These are phyloP conservation scores for Termitomyces sp. DNA, from an alignment of 768 basidiomycete species.

Conservation along the genomic window DNA sequence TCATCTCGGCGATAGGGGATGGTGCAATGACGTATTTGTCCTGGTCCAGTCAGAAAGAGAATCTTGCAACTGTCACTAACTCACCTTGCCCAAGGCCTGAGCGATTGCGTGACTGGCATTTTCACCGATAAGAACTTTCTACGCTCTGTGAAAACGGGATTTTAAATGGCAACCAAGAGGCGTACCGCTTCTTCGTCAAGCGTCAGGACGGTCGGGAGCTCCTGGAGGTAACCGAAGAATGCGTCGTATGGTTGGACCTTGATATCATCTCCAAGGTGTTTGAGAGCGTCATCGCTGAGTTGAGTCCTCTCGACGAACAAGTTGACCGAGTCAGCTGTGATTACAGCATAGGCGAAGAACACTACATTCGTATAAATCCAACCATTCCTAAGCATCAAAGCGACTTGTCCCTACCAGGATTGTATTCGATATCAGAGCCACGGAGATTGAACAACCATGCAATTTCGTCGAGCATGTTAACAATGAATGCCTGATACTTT, in stretches of 20 bases:
- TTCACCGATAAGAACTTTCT: conserved; percentile 75
- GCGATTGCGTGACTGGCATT: conserved; percentile 80
- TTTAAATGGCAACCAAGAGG: neutral
- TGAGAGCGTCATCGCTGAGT: conserved; percentile 35
- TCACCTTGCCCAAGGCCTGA: conserved; percentile 68
- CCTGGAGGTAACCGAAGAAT: conserved; percentile 61
- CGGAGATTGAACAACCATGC: conserved; percentile 94
- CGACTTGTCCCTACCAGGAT: conserved; percentile 32
- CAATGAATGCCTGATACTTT: conserved; percentile 65
- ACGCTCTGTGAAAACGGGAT: neutral
- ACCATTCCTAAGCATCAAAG: neutral
- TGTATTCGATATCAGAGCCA: conserved; percentile 88
- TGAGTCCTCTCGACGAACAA: conserved; percentile 66
- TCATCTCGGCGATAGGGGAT: conserved; percentile 76
- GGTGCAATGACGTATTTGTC: conserved; percentile 54
- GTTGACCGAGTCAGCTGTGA: conserved; percentile 51
- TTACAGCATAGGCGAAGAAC: conserved; percentile 88
- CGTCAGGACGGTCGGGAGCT: conserved; percentile 31
- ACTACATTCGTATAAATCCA: conserved; percentile 36
- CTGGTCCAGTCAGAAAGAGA: conserved; percentile 21
- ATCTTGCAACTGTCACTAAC: neutral
- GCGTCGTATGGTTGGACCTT: conserved; percentile 64
- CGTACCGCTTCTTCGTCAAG: conserved; percentile 28
- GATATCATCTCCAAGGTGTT: conserved; percentile 53
- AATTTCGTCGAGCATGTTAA: conserved; percentile 91